Evolutionary conservation across 225 moss, liverwort and hornwort species (phyloP).

Genomic region (Neckera pumila): DNA sequence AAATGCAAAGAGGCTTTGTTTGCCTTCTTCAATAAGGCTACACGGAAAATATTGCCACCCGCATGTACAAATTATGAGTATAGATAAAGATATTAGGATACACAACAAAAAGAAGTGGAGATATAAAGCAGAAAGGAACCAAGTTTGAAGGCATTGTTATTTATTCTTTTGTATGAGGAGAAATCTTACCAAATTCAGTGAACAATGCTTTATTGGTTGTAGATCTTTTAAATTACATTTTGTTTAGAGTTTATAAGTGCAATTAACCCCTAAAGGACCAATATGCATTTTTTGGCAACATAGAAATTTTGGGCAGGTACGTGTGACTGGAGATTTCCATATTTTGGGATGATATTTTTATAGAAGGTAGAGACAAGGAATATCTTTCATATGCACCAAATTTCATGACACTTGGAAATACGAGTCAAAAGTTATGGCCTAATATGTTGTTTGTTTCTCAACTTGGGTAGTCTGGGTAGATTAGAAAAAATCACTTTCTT

Average conservation of each 20-base stretch:
- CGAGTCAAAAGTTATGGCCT: too few relatives aligned
- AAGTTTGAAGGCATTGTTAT: neutral
- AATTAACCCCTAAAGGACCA: too few relatives aligned
- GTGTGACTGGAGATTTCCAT: too few relatives aligned
- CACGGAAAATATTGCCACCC: neutral
- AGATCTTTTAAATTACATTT: neutral
- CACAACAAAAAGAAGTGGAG: neutral
- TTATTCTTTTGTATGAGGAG: rapidly evolving
- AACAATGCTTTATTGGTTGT: neutral
- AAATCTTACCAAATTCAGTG: rapidly evolving
- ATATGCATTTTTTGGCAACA: too few relatives aligned
- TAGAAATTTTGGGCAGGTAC: too few relatives aligned
- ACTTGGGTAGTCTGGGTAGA: too few relatives aligned
- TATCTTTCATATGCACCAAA: too few relatives aligned
- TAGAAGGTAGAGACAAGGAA: too few relatives aligned
- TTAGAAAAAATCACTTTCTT: too few relatives aligned
- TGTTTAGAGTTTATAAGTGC: neutral
- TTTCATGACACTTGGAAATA: too few relatives aligned
- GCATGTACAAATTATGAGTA: neutral
- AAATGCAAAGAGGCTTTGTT: neutral
- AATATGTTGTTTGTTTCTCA: too few relatives aligned
- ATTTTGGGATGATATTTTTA: too few relatives aligned
- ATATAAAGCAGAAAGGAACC: rapidly evolving
- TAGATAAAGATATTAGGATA: rapidly evolving
- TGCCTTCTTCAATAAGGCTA: neutral